These are phyloP conservation scores for Camelina neglecta DNA, from an alignment of 345 rosid species.

Conservation along the genomic window DNA sequence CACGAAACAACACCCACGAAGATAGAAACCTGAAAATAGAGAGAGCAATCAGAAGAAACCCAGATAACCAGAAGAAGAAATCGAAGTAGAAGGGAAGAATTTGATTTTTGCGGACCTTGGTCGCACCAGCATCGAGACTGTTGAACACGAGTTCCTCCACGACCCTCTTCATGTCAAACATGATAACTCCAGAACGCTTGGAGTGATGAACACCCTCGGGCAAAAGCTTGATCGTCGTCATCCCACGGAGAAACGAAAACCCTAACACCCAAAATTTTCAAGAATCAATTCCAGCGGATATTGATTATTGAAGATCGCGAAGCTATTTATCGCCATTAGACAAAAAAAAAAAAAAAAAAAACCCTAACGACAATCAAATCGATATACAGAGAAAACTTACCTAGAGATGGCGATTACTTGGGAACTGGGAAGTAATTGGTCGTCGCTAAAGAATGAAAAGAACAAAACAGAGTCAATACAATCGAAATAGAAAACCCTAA, in stretches of 20 bases:
- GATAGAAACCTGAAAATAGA: conserved; percentile 65
- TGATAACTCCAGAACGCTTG: conserved; percentile 74
- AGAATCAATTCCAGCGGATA: background rate
- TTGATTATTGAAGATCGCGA: background rate
- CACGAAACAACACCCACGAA: conserved; percentile 60
- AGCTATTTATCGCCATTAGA: background rate
- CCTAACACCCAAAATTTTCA: conserved; percentile 4
- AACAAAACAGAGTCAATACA: too few relatives aligned
- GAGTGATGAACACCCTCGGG: conserved; percentile 62
- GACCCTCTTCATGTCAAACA: conserved; percentile 72
- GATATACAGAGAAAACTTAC: too few relatives aligned
- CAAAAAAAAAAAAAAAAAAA: background rate
- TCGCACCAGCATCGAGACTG: conserved; percentile 89
- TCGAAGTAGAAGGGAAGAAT: background rate
- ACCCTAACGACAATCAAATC: too few relatives aligned
- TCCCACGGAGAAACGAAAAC: conserved; percentile 35
- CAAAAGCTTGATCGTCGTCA: conserved; percentile 63
- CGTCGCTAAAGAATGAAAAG: too few relatives aligned
- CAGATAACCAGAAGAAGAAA: conserved; percentile 7
- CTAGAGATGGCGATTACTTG: too few relatives aligned
- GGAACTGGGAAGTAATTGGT: too few relatives aligned
- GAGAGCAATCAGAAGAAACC: background rate
- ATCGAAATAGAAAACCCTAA: too few relatives aligned
- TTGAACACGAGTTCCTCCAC: conserved; percentile 92
- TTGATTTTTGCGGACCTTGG: conserved; percentile 54